Base-by-base conservation (phyloP, 352 stramenopile genomes). In the Phytophthora quininea region DNA sequence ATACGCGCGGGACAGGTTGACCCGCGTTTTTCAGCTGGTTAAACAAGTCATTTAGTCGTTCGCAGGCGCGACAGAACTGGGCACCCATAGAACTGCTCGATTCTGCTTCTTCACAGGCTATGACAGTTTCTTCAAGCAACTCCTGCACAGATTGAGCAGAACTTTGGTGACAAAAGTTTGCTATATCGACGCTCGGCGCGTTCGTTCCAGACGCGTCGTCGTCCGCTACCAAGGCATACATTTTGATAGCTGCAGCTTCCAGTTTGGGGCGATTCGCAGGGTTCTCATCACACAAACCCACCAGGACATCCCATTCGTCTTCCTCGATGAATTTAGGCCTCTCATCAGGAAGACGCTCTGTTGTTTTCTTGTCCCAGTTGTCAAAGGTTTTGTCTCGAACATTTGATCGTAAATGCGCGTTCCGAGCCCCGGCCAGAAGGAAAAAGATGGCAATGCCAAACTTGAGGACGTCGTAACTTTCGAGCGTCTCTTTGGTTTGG, bases 381-480 rank as follows among this genome's bases (percentile, higher is more conserved):
- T 73, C 66, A 24, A 73, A 73, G 14, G 12, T 58, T 46, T 73
- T 64, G 54, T 69, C 66, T 5, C 60, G 60, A 32, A 35, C 66
- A 30, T 37, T 3, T 40, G 59, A 56, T 32, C 53, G 60, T 2
- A 73, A 54, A 24, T 73, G 68, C 12, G 60, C 68, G 31, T 73
- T 73, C 19, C 60, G 60, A 62, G 54, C 61, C 37, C 45, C 33
- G 14, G 67, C 45, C 9, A 73, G 40, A 24, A 69, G 9, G 42
- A 69, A 73, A 46, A 73, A 73, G 12, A 73, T 46, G 8, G 66
- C 33, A 27, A 73, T 62, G 0, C 66, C 60, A 27, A 73, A 73
- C 9, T 62, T 65, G 27, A 73, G 38, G 32, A 73, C 66, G 19
- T 73, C 54, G 31, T 54, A 65, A 33, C 33, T 66, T 54, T 62